Evolutionary conservation across 176 grass and related monocot species (phyloP), one percentile per base, ranked within the genome.

Genomic region (Oryza brachyantha): DNA sequence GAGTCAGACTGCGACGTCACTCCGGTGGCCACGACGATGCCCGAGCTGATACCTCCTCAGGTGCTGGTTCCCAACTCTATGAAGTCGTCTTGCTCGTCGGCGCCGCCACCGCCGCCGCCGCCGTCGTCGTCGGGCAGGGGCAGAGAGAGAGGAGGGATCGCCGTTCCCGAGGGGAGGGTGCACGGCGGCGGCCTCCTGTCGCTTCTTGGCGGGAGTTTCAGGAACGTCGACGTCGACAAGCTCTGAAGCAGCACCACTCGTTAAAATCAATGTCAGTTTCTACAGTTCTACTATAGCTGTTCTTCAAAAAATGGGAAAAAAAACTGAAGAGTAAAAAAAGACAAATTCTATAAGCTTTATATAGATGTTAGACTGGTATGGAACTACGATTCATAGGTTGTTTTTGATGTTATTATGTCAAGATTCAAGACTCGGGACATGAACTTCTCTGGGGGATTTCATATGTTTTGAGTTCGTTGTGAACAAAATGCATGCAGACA

Each of bases 121-220:
- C 26, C 45, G 14, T 2, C 75, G 12, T 22, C 61, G 61, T 52
- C 61, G 28, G 83, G 83, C 32, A 66, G 70, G 26, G 52, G 62
- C 61, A 50, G 80, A 79, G 87, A 67, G 45, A 82, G 46, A 57
- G 82, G 45, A 64, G 84, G 3, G 42, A 52, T 71, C 36, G 42
- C 61, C 7, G 72, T 91, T 1, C 83, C 92, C 3, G 92, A 94
- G 42, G 88, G 83, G 40, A 88, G 88, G 42, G 92, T 94, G 72
- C 92, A 94, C 82, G 92, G 92, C 5, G 92, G 92, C 21, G 84
- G 85, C 24, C 89, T 94, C 36, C 72, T 94, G 16, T 75, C 92
- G 54, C 67, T 86, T 65, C 88, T 94, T 25, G 78, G 78, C 19
- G 88, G 92, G 11, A 94, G 72, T 76, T 88, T 91, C 67, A 86